Conservation (phyloP, 192 early-diverging fungal species). For the Cetraspora pellucida region DNA sequence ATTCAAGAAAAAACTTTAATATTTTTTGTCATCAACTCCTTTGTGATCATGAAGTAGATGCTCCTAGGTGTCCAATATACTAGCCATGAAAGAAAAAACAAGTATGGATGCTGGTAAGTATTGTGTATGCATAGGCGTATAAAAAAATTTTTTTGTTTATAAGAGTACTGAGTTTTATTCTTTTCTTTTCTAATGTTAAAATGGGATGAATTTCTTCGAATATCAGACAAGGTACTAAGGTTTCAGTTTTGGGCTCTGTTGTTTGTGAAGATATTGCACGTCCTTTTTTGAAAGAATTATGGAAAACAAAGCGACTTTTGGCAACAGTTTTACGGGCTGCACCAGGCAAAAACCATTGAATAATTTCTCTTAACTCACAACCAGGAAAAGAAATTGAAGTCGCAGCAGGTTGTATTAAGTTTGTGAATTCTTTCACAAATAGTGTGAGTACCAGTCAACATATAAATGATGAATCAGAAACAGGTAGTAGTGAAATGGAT, state of each 20-base stretch:
- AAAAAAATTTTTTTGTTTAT: background rate
- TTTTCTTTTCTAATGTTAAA: background rate
- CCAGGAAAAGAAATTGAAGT: background rate
- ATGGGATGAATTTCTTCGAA: background rate
- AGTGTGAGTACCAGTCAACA: background rate
- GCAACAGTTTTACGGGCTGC: background rate
- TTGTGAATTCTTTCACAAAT: background rate
- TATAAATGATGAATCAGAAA: background rate
- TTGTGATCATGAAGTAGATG: too few species aligned
- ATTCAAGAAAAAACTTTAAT: background rate
- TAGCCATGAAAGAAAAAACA: too few species aligned
- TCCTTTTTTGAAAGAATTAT: background rate
- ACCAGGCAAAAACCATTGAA: background rate
- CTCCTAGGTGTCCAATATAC: too few species aligned
- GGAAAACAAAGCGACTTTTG: background rate
- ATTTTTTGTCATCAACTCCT: too few species aligned
- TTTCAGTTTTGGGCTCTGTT: background rate
- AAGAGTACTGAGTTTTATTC: background rate
- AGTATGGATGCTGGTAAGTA: background rate
- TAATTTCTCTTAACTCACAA: background rate
- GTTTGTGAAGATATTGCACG: background rate
- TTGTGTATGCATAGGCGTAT: background rate
- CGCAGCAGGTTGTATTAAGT: background rate
- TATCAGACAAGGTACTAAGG: background rate
- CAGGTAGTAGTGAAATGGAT: background rate